Evolutionary conservation across 73 alveolate species (phyloP), one percentile per base, ranked within the genome.

Genomic region (Symbiodinium pilosum): DNA sequence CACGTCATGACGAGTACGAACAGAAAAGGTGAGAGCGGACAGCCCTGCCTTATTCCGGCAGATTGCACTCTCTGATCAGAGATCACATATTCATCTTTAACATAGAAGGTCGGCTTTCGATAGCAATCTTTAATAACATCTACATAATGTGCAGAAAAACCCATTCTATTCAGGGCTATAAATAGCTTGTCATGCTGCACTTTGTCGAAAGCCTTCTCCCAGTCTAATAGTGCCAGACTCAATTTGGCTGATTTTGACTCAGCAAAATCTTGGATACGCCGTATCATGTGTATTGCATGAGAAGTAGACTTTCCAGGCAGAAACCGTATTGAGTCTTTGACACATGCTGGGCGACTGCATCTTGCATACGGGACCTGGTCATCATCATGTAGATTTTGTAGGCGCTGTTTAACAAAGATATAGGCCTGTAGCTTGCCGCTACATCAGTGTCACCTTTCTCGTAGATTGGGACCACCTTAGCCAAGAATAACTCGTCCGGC

Each of bases 131-230:
- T 20, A 28, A 28, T 11, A 1, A 69, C 84, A n/a, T 69, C 84
- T 28, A 28, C 21, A 40, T 20, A 11, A 11, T 69, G 84, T 14
- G 21, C 42, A 32, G 42, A 6, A 28, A 9, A 69, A 12, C 84
- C 84, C 43, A 69, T 20, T 69, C 43, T 14, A 28, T 30, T 4
- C 43, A 69, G 30, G 14, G 84, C 21, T 30, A 69, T 21, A 36
- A 43, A 30, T 12, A 84, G 47, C 21, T 84, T 84, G 32, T 84
- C 93, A 16, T 84, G 92, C 32, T 84, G 92, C 28, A 84, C 47
- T 84, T 84, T 84, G 5, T 84, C 92, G 92, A 84, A 84, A 30
- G 42, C 93, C 41, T 86, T 86, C 34, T 86, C 93, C 83, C 84
- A 86, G 36, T 86, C 93, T 0, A 86, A 18, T 6, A 84, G 44